A percentile compares a stretch with the other conserved stretches of the same genome.
These are phyloP conservation scores for Lumnitzera littorea DNA, from an alignment of 345 rosid species.

Conservation along the genomic window DNA sequence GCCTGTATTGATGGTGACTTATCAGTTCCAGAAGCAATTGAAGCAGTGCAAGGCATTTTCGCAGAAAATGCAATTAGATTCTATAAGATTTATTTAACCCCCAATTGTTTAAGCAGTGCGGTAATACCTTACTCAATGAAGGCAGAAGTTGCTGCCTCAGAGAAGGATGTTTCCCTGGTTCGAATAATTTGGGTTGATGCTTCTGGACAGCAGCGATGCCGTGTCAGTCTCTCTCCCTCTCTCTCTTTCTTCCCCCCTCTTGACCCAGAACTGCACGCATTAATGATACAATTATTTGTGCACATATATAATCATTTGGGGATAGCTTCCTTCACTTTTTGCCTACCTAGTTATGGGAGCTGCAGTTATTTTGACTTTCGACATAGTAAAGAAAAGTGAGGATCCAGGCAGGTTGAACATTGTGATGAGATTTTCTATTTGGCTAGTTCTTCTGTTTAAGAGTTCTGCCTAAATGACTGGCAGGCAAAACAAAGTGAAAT, in stretches of 20 bases:
- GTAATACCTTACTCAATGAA: constrained; percentile 14
- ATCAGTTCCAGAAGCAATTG: constrained; percentile 67
- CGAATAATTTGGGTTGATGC: constrained; percentile 88
- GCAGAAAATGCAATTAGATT: constrained; percentile 49
- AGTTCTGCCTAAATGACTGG: too few species aligned
- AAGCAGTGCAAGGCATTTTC: constrained; percentile 77
- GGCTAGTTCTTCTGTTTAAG: too few species aligned
- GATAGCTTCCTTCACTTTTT: too few species aligned
- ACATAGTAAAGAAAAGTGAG: too few species aligned
- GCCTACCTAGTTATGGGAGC: too few species aligned
- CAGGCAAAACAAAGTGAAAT: too few species aligned
- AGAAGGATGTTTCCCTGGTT: constrained; percentile 38
- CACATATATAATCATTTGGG: too few species aligned
- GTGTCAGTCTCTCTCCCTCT: constrained; percentile 41
- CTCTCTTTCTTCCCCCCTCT: not conserved
- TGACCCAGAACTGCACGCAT: not conserved
- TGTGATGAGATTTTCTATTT: too few species aligned
- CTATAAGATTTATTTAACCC: constrained; percentile 47
- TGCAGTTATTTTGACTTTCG: too few species aligned
- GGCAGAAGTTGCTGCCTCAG: constrained; percentile 18
- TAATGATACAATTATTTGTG: not conserved
- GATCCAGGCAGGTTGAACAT: too few species aligned
- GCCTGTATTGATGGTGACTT: constrained; percentile 71
- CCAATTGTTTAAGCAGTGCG: constrained; percentile 16
- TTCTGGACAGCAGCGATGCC: constrained; percentile 95